Evolutionary conservation across 192 early-diverging fungal genomes (phyloP).

Genomic region (Haplosporangium gracile): DNA sequence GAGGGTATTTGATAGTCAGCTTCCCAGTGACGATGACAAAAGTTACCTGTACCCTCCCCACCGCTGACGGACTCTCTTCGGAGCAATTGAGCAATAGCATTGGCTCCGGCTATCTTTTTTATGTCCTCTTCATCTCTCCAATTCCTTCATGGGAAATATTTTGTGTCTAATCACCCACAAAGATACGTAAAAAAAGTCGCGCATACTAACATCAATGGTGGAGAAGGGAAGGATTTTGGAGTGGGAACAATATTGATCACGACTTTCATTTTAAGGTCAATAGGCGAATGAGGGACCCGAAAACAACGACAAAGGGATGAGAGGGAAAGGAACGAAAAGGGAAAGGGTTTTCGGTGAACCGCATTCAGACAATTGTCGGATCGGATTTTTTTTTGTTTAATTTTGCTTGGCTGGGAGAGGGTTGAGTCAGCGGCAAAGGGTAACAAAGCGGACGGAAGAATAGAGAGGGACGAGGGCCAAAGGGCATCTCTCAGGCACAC

Average conservation of each 20-base stretch:
- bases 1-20: too few species aligned
- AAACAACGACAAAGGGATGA: neutral
- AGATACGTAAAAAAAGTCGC: neutral
- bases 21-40: too few species aligned
- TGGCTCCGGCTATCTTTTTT: neutral
- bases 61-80: too few species aligned
- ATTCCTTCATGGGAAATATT: neutral
- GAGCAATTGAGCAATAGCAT: neutral
- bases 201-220: neutral
- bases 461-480: conserved; percentile 4
- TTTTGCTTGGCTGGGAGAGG: neutral
- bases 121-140: too few species aligned
- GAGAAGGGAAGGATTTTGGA: neutral
- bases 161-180: neutral
- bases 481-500: conserved; percentile 2
- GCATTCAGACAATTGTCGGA: neutral
- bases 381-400: neutral
- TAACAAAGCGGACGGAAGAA: neutral
- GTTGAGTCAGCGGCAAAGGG: neutral
- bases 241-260: neutral
- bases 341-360: neutral
- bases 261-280: neutral
- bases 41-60: too few species aligned
- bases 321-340: neutral
- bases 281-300: neutral